phyloP scores from a whole-genome alignment of 306 rosid species.

The Argentina anserina region DNA sequence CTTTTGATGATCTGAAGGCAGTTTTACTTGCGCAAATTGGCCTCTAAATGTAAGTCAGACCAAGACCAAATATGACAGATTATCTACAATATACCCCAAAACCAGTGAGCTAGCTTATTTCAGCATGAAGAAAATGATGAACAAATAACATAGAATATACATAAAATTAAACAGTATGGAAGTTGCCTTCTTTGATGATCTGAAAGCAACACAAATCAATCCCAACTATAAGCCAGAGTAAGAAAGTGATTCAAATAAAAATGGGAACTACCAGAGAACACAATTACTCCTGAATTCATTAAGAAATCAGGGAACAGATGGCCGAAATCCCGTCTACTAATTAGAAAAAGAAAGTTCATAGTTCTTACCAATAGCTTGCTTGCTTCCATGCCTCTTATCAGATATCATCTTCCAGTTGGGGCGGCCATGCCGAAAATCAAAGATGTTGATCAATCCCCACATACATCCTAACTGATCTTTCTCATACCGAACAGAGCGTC shows the following conservation, averaged over 20 bases:
- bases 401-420: conserved; percentile 64
- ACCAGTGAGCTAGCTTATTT: neutral
- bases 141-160: conserved; percentile 18
- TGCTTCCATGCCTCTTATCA: conserved; percentile 65
- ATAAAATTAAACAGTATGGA: conserved; percentile 17
- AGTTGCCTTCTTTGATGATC: conserved; percentile 1
- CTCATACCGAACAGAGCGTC: conserved; percentile 62
- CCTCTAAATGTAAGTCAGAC: conserved; percentile 4
- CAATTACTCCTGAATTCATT: conserved; percentile 1
- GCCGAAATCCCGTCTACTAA: neutral
- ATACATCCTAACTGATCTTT: conserved; percentile 92
- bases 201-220: conserved; percentile 18
- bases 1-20: conserved; percentile 13
- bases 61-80: conserved; percentile 11
- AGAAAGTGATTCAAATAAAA: conserved; percentile 9
- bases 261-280: conserved; percentile 8
- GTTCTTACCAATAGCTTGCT: conserved; percentile 59
- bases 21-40: conserved; percentile 6
- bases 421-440: conserved; percentile 91
- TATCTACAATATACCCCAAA: conserved; percentile 6
- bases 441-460: conserved; percentile 94
- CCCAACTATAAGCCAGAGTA: conserved; percentile 6
- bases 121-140: conserved; percentile 4
- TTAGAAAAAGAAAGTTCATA: conserved; percentile 14
- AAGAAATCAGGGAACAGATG: neutral